Evolutionary conservation across 768 basidiomycete genomes (phyloP).

Genomic region (Kwoniella dejecticola): DNA sequence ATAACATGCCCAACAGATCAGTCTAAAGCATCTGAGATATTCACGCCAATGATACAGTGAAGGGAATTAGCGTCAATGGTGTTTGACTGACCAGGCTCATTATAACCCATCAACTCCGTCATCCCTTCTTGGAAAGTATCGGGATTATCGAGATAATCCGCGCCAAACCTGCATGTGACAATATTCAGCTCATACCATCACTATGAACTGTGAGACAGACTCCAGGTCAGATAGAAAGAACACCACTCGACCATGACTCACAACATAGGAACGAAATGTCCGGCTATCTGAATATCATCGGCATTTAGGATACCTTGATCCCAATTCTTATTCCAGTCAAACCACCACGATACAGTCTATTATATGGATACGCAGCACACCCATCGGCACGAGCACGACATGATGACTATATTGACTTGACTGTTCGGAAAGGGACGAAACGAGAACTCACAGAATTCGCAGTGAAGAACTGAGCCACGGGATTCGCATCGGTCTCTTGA

Average conservation of each 20-base stretch:
- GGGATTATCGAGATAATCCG: slow-evolving; percentile 11
- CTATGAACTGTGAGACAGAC: no score
- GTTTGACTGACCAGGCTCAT: slow-evolving; percentile 45
- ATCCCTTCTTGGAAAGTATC: slow-evolving; percentile 25
- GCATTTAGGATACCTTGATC: slow-evolving; percentile 26
- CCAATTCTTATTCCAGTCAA: slow-evolving; percentile 50
- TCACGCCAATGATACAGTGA: no score
- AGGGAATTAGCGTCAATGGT: no score
- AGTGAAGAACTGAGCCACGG: slow-evolving; percentile 32
- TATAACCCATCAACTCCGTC: slow-evolving; percentile 31
- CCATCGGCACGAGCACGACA: no score
- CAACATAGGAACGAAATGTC: slow-evolving; percentile 50
- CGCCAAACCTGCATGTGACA: slow-evolving; percentile 16
- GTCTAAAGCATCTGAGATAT: no score
- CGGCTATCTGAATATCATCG: slow-evolving; percentile 25
- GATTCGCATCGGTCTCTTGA: slow-evolving; percentile 27
- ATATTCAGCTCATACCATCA: neutral
- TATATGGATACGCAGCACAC: no score
- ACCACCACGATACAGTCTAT: slow-evolving; percentile 28
- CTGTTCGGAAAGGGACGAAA: no score
- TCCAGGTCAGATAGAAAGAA: no score
- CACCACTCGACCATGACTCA: slow-evolving; percentile 17
- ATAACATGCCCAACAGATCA: neutral
- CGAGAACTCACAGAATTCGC: slow-evolving; percentile 30
- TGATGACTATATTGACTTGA: no score